phyloP scores from a whole-genome alignment of 225 moss, liverwort and hornwort species.

The Pleurozium schreberi region DNA sequence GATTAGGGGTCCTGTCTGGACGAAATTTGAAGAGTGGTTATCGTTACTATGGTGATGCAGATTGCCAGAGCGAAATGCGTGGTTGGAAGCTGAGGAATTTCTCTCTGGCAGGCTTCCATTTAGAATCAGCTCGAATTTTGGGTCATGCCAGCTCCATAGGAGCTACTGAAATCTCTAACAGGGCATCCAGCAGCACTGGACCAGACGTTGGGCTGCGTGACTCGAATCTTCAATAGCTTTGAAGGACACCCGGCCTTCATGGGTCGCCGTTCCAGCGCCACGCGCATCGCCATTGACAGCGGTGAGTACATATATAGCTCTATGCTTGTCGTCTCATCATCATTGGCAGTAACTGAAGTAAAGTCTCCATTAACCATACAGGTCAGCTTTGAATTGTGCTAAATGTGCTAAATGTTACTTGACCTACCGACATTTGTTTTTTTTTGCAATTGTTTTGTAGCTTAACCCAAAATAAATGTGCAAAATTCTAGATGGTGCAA shows the following conservation, averaged over 20 bases:
- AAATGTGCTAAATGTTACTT: not conserved
- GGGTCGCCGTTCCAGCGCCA: constrained; percentile 18
- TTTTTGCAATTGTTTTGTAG: not conserved
- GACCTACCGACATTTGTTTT: not conserved
- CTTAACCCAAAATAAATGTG: not conserved
- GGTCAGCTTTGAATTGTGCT: not conserved
- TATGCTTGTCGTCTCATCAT: not conserved
- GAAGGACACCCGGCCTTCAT: constrained; percentile 27
- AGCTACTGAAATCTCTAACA: constrained; percentile 3
- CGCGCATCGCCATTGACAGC: constrained; percentile 3
- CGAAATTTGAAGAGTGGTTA: not conserved
- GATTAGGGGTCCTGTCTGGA: not conserved
- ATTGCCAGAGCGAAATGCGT: not conserved
- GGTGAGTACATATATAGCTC: not conserved
- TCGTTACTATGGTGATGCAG: not conserved
- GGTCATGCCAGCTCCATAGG: constrained; percentile 22
- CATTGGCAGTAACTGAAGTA: not conserved
- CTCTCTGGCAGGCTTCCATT: not conserved
- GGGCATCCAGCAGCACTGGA: constrained; percentile 3
- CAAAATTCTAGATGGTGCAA: not conserved
- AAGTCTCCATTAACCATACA: not conserved
- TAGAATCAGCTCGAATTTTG: not conserved
- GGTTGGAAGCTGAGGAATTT: not conserved
- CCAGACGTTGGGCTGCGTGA: constrained; percentile 21
- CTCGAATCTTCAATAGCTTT: constrained; percentile 28